These are phyloP conservation scores for Phytophthora pisi DNA, from an alignment of 352 stramenopile genomes.

Conservation along the genomic window DNA sequence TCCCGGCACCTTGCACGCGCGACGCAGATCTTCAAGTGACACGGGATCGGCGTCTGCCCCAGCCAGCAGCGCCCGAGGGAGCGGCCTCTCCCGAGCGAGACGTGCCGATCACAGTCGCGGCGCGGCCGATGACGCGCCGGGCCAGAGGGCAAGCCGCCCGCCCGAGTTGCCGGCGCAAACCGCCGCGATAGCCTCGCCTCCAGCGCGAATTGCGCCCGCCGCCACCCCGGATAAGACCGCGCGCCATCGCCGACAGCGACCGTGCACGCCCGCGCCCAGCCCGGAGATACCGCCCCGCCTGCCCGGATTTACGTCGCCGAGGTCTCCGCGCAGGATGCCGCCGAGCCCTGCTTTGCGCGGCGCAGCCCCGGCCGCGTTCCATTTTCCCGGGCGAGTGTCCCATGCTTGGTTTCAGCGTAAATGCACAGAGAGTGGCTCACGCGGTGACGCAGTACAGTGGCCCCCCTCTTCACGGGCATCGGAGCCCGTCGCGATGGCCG, in stretches of 20 bases:
- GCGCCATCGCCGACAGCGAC: background rate
- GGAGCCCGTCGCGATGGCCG: conserved; percentile 16
- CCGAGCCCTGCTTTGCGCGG: conserved; percentile 21
- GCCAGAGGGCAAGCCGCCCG: conserved; percentile 27
- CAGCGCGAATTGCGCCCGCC: conserved; percentile 11
- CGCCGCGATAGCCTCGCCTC: background rate
- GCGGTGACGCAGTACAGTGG: conserved; percentile 3
- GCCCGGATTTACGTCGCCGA: background rate
- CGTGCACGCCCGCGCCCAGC: background rate
- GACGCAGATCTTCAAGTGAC: conserved; percentile 71
- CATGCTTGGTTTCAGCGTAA: conserved; percentile 34
- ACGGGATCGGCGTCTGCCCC: conserved; percentile 28
- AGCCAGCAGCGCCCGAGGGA: conserved; percentile 17
- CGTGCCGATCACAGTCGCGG: conserved; percentile 25
- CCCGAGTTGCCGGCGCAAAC: conserved; percentile 13
- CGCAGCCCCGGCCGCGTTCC: conserved; percentile 22
- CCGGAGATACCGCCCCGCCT: conserved; percentile 3
- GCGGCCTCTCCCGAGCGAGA: conserved; percentile 15
- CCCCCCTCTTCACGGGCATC: conserved; percentile 17
- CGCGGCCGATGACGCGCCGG: conserved; percentile 32
- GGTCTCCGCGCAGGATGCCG: conserved; percentile 4
- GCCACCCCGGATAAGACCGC: conserved; percentile 3
- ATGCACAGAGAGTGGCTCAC: background rate
- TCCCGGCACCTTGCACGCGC: conserved; percentile 28
- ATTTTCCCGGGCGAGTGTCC: conserved; percentile 38